Conservation (phyloP, 257 asterid genomes). For the Capsicum pubescens region DNA sequence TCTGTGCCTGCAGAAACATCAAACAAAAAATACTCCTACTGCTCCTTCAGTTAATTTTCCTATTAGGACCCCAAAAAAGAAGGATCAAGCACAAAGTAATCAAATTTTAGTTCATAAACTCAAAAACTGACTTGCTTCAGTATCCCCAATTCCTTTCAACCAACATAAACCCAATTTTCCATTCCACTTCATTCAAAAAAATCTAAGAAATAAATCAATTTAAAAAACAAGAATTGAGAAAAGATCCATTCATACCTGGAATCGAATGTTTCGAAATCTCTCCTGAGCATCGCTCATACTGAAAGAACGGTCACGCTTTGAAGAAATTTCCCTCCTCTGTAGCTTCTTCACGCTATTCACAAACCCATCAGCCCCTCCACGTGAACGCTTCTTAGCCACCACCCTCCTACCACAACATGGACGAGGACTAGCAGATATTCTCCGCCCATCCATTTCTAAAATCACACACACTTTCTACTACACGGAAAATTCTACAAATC, state of each 20-base stretch:
- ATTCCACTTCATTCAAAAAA: constrained; percentile 1
- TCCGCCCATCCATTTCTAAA: constrained; percentile 80
- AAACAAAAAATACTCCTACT: neutral
- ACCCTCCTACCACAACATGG: constrained; percentile 93
- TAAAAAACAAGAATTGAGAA: constrained; percentile 24
- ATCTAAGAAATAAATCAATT: neutral
- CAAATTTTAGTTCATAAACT: neutral
- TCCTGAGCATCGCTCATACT: constrained; percentile 38
- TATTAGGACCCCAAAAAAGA: neutral
- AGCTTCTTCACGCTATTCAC: constrained; percentile 38
- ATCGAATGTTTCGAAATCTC: constrained; percentile 76
- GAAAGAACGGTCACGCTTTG: constrained; percentile 34
- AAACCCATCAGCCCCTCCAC: constrained; percentile 76
- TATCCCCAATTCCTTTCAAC: constrained; percentile 3
- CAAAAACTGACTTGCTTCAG: constrained; percentile 6
- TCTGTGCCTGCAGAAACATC: neutral
- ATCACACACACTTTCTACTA: constrained; percentile 28
- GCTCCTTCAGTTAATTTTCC: neutral
- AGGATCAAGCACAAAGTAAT: neutral
- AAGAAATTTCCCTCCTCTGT: constrained; percentile 35
- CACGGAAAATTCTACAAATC: constrained; percentile 35
- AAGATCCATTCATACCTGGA: constrained; percentile 60
- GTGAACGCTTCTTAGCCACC: constrained; percentile 93
- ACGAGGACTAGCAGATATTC: constrained; percentile 90
- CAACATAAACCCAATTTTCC: constrained; percentile 9